Conservation (phyloP, 768 basidiomycete species). For the Antrodiella citrinella region DNA sequence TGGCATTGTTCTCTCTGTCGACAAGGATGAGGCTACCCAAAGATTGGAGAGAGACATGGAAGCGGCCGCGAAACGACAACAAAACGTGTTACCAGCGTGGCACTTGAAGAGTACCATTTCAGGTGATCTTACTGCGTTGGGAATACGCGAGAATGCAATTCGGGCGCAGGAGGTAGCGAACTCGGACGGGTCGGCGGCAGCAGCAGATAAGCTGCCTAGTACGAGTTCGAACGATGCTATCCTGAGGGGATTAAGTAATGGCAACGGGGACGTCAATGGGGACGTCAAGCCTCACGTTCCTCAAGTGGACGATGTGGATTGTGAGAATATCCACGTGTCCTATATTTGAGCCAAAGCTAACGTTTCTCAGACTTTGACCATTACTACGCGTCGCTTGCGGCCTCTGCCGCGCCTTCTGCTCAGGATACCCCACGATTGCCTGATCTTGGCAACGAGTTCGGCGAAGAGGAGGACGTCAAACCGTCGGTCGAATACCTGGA, state of each 20-base stretch:
- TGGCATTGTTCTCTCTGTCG: conserved; percentile 80
- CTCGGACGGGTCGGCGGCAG: conserved; percentile 4
- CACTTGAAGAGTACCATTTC: conserved; percentile 94
- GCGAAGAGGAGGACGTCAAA: conserved; percentile 59
- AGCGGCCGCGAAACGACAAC: conserved; percentile 77
- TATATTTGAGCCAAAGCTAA: too few species aligned
- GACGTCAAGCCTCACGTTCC: conserved; percentile 40
- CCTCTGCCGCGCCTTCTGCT: conserved; percentile 49
- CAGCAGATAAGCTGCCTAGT: conserved; percentile 18
- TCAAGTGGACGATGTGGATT: conserved; percentile 49
- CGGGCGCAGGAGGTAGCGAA: conserved; percentile 26
- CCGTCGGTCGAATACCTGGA: conserved; percentile 60
- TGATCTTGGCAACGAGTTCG: conserved; percentile 41
- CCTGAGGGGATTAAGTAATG: conserved; percentile 52
- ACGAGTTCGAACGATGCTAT: conserved; percentile 60
- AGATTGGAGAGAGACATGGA: conserved; percentile 70
- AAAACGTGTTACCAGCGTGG: conserved; percentile 92
- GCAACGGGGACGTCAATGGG: conserved; percentile 20
- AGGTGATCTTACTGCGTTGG: conserved; percentile 83
- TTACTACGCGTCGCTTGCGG: conserved; percentile 74
- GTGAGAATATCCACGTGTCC: too few species aligned
- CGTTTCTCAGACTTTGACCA: conserved; percentile 66
- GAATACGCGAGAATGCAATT: conserved; percentile 64
- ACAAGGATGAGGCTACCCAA: conserved; percentile 77
- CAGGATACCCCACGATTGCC: conserved; percentile 54